Conservation (phyloP, 1,284 basidiomycete genomes). For the Retiboletus flavoniger region DNA sequence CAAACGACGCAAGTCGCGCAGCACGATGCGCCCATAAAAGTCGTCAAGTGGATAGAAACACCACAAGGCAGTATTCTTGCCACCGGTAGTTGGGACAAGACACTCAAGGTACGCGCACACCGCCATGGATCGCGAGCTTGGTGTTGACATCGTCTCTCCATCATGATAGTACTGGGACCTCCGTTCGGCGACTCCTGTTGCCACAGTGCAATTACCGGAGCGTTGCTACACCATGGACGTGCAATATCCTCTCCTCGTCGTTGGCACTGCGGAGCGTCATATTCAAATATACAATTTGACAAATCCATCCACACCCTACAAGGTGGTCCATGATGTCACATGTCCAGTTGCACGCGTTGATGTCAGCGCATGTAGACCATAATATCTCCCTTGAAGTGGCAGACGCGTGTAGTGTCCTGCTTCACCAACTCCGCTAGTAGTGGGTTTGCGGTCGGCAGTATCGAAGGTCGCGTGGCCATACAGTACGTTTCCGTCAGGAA, state of each 20-base stretch:
- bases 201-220: conserved; percentile 80
- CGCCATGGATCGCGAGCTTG: not conserved
- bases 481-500: conserved; percentile 59
- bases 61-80: conserved; percentile 66
- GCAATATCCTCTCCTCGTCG: conserved; percentile 84
- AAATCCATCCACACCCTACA: conserved; percentile 75
- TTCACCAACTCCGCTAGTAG: conserved; percentile 70
- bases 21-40: conserved; percentile 78
- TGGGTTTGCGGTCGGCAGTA: conserved; percentile 90
- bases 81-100: conserved; percentile 91
- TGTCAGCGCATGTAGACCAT: conserved; percentile 52
- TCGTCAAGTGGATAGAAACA: conserved; percentile 70
- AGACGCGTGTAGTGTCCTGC: conserved; percentile 87
- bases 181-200: conserved; percentile 69
- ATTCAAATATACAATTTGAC: conserved; percentile 87
- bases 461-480: conserved; percentile 94
- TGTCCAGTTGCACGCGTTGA: not conserved
- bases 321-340: conserved; percentile 38
- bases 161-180: conserved; percentile 85
- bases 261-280: conserved; percentile 91
- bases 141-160: not conserved
- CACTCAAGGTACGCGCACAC: conserved; percentile 59
- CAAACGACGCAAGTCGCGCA: conserved; percentile 71
- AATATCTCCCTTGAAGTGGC: conserved; percentile 88
- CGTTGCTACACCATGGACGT: conserved; percentile 89